Conservation (phyloP, 495 filamentous ascomycete genomes). For the Penicillium fimorum region DNA sequence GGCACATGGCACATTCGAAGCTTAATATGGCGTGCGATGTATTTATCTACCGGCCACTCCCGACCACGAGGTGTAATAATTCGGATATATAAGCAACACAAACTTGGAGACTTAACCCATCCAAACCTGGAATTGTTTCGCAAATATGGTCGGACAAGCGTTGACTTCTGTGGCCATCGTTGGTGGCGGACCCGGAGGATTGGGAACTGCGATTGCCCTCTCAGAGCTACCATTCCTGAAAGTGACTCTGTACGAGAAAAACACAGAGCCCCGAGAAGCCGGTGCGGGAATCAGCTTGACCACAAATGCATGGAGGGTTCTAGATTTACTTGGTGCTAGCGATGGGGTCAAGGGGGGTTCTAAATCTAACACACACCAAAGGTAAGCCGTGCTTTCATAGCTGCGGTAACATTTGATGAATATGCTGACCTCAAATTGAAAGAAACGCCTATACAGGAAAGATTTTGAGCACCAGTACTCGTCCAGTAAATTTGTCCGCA, state of each 20-base stretch:
- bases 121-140: background rate
- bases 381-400: conserved; percentile 4
- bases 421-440: no score
- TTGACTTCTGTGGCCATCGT: conserved; percentile 37
- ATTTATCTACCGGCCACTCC: background rate
- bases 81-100: background rate
- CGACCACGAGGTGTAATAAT: background rate
- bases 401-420: background rate
- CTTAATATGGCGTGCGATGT: conserved; percentile 18
- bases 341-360: conserved; percentile 34
- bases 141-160: conserved; percentile 17
- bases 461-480: conserved; percentile 8
- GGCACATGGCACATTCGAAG: conserved; percentile 9
- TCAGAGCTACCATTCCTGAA: conserved; percentile 43
- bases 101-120: background rate
- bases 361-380: conserved; percentile 21
- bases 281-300: conserved; percentile 47
- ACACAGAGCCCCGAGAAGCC: conserved; percentile 44
- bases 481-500: conserved; percentile 17
- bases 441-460: conserved; percentile 27
- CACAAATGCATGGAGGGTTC: conserved; percentile 43
- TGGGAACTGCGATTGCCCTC: conserved; percentile 50
- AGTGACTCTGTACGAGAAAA: conserved; percentile 50
- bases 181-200: conserved; percentile 48
- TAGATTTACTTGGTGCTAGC: conserved; percentile 46